Evolutionary conservation across 2,329 filamentous ascomycete species (phyloP).

Genomic region (Scedosporium apiospermum): DNA sequence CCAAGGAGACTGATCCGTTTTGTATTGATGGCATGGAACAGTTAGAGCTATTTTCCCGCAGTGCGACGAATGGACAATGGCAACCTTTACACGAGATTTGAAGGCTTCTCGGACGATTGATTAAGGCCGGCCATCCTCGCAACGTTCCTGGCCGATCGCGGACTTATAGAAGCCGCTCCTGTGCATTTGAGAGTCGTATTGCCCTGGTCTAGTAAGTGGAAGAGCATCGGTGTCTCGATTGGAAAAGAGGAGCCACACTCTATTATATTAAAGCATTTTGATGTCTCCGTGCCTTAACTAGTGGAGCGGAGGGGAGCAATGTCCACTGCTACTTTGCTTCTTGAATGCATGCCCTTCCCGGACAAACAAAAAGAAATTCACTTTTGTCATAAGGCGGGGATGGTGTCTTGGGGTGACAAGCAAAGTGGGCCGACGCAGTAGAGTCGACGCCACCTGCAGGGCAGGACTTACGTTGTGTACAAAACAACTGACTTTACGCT

Average conservation of each 20-base stretch:
- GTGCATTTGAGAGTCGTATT: too few species aligned
- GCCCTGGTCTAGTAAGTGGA: background rate
- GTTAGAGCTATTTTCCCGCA: background rate
- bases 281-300: too few species aligned
- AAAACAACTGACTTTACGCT: too few species aligned
- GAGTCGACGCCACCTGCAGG: slow-evolving; percentile 1
- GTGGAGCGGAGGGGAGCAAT: background rate
- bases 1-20: background rate
- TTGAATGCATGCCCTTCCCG: background rate
- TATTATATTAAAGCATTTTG: background rate
- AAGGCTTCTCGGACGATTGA: background rate
- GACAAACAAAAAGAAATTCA: background rate
- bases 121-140: background rate
- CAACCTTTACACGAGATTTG: background rate
- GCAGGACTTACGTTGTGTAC: too few species aligned
- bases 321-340: background rate
- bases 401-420: background rate
- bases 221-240: background rate
- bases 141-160: too few species aligned
- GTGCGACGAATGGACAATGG: too few species aligned
- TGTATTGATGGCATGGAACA: background rate
- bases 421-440: background rate
- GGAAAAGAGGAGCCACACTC: background rate
- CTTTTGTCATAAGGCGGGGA: background rate
- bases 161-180: too few species aligned